phyloP scores from a whole-genome alignment of 2,329 filamentous ascomycete genomes.

The Mycocentrospora acerina region DNA sequence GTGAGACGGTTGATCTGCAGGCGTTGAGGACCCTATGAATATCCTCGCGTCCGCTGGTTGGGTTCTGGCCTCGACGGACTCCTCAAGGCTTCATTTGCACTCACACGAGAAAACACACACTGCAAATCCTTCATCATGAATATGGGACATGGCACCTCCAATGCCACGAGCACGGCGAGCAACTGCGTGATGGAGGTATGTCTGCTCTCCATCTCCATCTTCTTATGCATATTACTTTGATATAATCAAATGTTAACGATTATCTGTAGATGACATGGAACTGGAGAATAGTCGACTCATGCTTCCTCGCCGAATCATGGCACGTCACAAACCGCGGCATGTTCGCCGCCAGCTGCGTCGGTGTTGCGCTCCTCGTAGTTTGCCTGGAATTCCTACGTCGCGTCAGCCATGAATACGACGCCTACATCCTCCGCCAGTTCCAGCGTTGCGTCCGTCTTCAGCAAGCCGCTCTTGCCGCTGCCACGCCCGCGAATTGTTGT shows the following conservation, averaged over 20 bases:
- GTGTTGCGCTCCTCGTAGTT: constrained; percentile 72
- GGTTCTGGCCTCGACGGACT: too few relatives aligned
- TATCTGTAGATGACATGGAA: constrained; percentile 74
- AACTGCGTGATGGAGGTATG: constrained; percentile 45
- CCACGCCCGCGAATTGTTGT: constrained; percentile 24
- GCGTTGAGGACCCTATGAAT: constrained; percentile 11
- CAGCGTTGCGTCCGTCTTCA: constrained; percentile 33
- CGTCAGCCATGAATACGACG: constrained; percentile 70
- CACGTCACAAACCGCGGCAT: constrained; percentile 67
- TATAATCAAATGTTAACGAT: too few relatives aligned
- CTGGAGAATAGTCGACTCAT: constrained; percentile 71
- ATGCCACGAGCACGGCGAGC: constrained; percentile 15
- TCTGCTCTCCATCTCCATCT: not conserved
- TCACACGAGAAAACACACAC: constrained; percentile 2
- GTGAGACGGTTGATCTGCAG: constrained; percentile 10
- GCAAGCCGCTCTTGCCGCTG: constrained; percentile 20
- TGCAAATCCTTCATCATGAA: constrained; percentile 12
- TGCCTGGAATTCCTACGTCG: constrained; percentile 72
- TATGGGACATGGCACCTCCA: constrained; percentile 10
- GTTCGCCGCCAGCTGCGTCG: constrained; percentile 81
- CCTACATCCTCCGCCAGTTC: constrained; percentile 61
- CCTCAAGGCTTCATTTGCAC: too few relatives aligned
- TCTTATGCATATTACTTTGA: too few relatives aligned
- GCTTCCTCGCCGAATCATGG: constrained; percentile 70
- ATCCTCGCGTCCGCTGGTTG: constrained; percentile 6